Conservation (phyloP, 2,329 filamentous ascomycete species). For the Exophiala sp. region DNA sequence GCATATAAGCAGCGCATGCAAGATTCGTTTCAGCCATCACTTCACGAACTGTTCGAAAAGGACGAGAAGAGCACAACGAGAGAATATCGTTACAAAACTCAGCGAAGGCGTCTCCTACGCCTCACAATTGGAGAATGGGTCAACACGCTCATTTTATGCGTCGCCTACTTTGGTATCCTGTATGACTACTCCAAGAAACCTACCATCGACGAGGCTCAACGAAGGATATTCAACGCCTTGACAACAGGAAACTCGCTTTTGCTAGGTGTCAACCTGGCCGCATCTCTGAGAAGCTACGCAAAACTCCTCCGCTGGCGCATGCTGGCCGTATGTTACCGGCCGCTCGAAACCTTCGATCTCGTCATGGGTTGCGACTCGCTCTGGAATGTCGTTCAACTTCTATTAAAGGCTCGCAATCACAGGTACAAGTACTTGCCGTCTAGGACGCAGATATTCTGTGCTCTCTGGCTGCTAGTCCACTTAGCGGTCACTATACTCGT, state of each 20-base stretch:
- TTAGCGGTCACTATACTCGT: conserved; percentile 22
- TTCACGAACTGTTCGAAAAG: conserved; percentile 16
- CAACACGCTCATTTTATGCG: conserved; percentile 16
- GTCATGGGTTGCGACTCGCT: conserved; percentile 24
- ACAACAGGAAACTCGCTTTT: conserved; percentile 18
- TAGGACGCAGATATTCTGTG: conserved; percentile 19
- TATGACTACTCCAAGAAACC: conserved; percentile 15
- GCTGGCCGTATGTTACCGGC: conserved; percentile 18
- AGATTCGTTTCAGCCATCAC: conserved; percentile 14
- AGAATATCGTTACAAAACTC: conserved; percentile 16
- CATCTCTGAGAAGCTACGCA: conserved; percentile 23
- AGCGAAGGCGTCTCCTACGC: conserved; percentile 19
- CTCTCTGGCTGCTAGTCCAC: conserved; percentile 23
- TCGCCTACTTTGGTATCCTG: conserved; percentile 18
- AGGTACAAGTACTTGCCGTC: conserved; percentile 14
- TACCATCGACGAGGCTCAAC: conserved; percentile 14
- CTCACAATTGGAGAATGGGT: conserved; percentile 24
- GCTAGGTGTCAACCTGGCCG: conserved; percentile 23
- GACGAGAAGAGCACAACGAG: conserved; percentile 7
- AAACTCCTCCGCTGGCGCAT: conserved; percentile 24
- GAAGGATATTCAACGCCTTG: conserved; percentile 23
- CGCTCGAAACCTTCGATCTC: conserved; percentile 24
- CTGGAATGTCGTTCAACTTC: conserved; percentile 21
- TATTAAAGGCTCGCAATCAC: conserved; percentile 17
- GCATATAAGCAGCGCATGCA: conserved; percentile 9